Evolutionary conservation across 371 early-diverging fungal species (phyloP), one percentile per base, ranked within the genome.

Genomic region (Actinomucor elegans): DNA sequence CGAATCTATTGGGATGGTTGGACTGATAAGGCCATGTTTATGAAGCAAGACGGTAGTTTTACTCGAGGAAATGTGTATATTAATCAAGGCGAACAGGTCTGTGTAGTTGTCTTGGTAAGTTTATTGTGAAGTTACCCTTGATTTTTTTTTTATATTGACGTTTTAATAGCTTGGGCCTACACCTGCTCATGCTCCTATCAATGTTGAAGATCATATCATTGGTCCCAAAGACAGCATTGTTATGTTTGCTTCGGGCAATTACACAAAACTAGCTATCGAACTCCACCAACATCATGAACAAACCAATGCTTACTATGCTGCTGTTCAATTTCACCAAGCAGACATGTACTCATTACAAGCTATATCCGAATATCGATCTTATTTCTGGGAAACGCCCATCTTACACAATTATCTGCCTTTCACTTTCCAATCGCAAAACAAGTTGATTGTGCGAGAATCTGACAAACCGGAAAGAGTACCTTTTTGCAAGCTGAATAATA

Each of bases 1-100:
- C 59, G 70, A 44, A 49, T 59, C 12, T 60, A 69, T 37, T 74
- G 74, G 74, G 68, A 70, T 59, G 71, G 74, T 23, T 66, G 67
- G 66, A 35, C 47, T 11, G 59, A 63, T 33, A 74, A 74, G 48
- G 36, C 64, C 18, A 67, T 74, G 67, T 67, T 74, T 41, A 48
- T 74, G 44, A 57, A 58, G 17, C 29, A 47, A 18, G 71, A 74
- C 26, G 74, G 71, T 23, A 67, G 59, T 32, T 67, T 67, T 34
- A 74, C 68, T 2, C 49, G 56, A 17, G 57, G 65, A 12, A 56
- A 69, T 40, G 64, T 67, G 2, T 58, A 63, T 43, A 59, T 66
- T 14, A 38, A 47, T 6, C 46, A 67, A 52, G 66, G 64, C 0
- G 64, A 67, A 14, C 55, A 66, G 20, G 48, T 64, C 0, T 75